Conservation (phyloP, 2,329 filamentous ascomycete genomes). For the Cercospora citrullina region DNA sequence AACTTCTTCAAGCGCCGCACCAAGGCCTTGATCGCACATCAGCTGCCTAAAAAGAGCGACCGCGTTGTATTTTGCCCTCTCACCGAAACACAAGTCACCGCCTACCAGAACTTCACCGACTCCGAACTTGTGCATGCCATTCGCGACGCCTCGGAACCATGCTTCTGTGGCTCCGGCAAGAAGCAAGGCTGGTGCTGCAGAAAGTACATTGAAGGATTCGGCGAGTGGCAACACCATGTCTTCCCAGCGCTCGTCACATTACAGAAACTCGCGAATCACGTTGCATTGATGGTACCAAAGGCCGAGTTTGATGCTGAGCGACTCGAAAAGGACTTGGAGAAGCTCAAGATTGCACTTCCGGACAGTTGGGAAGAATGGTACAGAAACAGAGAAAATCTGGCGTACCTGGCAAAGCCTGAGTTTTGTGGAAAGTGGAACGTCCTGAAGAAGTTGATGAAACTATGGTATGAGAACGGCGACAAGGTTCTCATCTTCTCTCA, state of each 20-base stretch:
- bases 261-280: conserved; percentile 87
- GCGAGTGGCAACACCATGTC: conserved; percentile 71
- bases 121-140: conserved; percentile 70
- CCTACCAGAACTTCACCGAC: conserved; percentile 79
- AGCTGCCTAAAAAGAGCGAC: conserved; percentile 92
- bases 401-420: conserved; percentile 79
- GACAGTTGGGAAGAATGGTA: conserved; percentile 74
- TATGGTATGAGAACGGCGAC: conserved; percentile 87
- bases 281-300: conserved; percentile 80
- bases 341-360: conserved; percentile 73
- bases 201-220: conserved; percentile 59
- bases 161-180: conserved; percentile 67
- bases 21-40: conserved; percentile 87
- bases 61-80: conserved; percentile 93
- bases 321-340: conserved; percentile 73
- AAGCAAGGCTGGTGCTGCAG: conserved; percentile 82
- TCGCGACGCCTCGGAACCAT: conserved; percentile 65
- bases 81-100: conserved; percentile 74
- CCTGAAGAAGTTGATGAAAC: conserved; percentile 77
- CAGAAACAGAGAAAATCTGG: conserved; percentile 71
- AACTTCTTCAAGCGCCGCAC: conserved; percentile 88
- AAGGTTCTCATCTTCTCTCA: conserved; percentile 97
- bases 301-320: conserved; percentile 66
- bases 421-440: conserved; percentile 98
- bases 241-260: conserved; percentile 82